Base-by-base conservation (phyloP, 345 rosid genomes). In the Camelina hispida region DNA sequence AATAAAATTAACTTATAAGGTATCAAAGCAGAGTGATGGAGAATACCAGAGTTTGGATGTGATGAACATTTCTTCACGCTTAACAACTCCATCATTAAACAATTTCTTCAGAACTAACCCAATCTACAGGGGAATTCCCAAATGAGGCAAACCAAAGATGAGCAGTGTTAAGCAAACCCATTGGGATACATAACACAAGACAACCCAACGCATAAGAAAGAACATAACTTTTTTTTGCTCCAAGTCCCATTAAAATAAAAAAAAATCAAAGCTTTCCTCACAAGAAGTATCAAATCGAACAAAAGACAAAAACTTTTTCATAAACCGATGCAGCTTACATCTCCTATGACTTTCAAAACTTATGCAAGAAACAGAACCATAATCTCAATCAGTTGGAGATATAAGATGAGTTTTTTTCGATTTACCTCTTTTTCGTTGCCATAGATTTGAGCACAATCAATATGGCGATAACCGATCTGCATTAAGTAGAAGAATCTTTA, bases 391-490 rank as follows among this genome's bases (percentile, higher is more conserved):
- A n/a, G n/a, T n/a, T n/a, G n/a, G n/a, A n/a, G n/a, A n/a, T n/a
- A 35, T 35, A 44, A 2, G 14, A 68, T 61, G 55, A 25, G 5
- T 37, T 62, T 55, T 25, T 28, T 28, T 28, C 5, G 57, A 1
- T 42, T n/a, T 73, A 91, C 98, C 94, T 93, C 97, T 28, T 85
- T 85, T 65, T 91, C 93, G 22, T 93, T 93, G 23, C 61, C 75
- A 54, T 91, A 91, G 57, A 69, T 66, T 66, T 79, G 85, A 73
- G 97, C 96, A 78, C 98, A 89, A 73, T 91, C 96, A 22, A 93
- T 91, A 64, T 91, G 93, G 1, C 90, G 87, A 74, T 88, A 93
- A 2, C 97, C 97, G 22, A 78, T 76, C 98, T 93, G 84, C 80
- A 71, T 4, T 4, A 42, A 37, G 50, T 7, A 25, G 6, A 53